Evolutionary conservation across 2,329 filamentous ascomycete genomes (phyloP), one percentile per base, ranked within the genome.

Genomic region (Dissoconium aciculare): DNA sequence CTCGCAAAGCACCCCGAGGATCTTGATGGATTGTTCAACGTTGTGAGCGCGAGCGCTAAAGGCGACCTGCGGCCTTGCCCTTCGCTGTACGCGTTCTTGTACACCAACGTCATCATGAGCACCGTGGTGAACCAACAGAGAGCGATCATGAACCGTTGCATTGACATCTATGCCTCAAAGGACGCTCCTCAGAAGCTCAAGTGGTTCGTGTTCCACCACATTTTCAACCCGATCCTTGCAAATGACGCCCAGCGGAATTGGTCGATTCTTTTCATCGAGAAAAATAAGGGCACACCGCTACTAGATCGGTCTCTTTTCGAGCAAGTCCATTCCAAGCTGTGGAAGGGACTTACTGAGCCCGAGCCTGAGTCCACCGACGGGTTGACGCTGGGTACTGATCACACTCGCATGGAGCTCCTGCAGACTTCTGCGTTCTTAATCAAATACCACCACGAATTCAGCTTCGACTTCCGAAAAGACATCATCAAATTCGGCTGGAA

Each of bases 401-500:
- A 95, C 55, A 91, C 85, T 2, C 71, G 89, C 11, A 93, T 95
- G 73, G 91, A 98, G 52, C 70, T 94, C 6, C 69, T 99, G 27
- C 91, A 99, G 53, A 69, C 95, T 26, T 94, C 89, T 4, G 85
- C 89, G 0, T 74, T 98, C 62, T 65, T 98, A 23, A 78, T 98
- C 56, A 98, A 98, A 52, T 92, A 95, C 48, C 83, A 98, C 48
- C 75, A 87, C 47, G 71, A 72, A 17, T 79, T 84, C 32, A 69
- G 98, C 2, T 80, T 91, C 43, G 89, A 95, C 47, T 77, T 82
- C 2, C 75, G 91, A 21, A 98, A 98, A 56, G 89, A 98, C 41
- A 87, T 98, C 39, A 98, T 98, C 50, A 95, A 94, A 57, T 98
- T 95, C 56, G 85, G 84, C 3, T 99, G 89, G 89, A 93, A 85